phyloP scores from a whole-genome alignment of 495 filamentous ascomycete species.

The Hamigera avellanea region DNA sequence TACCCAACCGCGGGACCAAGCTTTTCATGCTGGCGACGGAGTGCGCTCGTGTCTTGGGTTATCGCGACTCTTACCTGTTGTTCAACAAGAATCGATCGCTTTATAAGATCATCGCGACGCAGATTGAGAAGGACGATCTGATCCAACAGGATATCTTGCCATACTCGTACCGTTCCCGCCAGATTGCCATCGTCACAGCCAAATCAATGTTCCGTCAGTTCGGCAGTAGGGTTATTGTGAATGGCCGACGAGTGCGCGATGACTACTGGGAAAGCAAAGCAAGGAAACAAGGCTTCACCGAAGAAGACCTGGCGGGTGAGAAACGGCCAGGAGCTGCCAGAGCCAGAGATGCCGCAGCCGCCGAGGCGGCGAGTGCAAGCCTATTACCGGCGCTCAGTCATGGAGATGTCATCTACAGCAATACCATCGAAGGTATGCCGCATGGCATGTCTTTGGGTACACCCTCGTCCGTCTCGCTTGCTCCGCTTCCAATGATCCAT shows the following conservation, averaged over 20 bases:
- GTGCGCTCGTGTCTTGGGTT: conserved; percentile 87
- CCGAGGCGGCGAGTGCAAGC: conserved; percentile 31
- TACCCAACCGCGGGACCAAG: conserved; percentile 82
- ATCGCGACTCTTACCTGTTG: conserved; percentile 92
- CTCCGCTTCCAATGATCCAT: conserved; percentile 77
- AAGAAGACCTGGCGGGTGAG: conserved; percentile 91
- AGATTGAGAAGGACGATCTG: conserved; percentile 91
- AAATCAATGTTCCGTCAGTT: conserved; percentile 99
- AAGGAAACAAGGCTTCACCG: conserved; percentile 93
- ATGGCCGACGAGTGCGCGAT: conserved; percentile 83
- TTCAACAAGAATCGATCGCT: conserved; percentile 99
- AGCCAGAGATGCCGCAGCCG: conserved; percentile 59
- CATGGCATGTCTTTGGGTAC: conserved; percentile 60
- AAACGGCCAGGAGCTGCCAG: conserved; percentile 90
- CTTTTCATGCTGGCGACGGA: conserved; percentile 98
- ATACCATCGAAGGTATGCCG: conserved; percentile 50
- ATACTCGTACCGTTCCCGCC: conserved; percentile 93
- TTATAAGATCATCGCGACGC: conserved; percentile 95
- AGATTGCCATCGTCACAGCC: conserved; percentile 98
- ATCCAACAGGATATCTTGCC: conserved; percentile 92
- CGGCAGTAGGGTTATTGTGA: conserved; percentile 84
- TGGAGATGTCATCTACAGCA: conserved; percentile 75
- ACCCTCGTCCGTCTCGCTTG: conserved; percentile 46
- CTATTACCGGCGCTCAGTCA: conserved; percentile 48
- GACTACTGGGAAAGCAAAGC: conserved; percentile 99